A percentile compares a stretch with the other conserved stretches of the same genome.
These are phyloP conservation scores for Sporobolomyces pararoseus DNA, from an alignment of 768 basidiomycete species.

Conservation along the genomic window DNA sequence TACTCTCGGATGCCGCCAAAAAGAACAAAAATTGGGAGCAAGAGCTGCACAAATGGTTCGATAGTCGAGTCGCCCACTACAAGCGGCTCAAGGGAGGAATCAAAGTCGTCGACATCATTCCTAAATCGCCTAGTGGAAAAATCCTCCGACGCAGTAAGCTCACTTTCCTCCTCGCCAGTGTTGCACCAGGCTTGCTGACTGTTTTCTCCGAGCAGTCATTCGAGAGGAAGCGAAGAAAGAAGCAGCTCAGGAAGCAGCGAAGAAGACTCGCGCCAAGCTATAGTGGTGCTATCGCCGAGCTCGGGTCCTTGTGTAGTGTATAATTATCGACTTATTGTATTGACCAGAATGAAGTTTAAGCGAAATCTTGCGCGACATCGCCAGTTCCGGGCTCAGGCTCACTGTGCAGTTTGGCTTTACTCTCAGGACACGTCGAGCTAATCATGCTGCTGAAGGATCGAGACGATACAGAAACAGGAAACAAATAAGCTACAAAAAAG, in stretches of 20 bases:
- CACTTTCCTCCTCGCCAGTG: not conserved
- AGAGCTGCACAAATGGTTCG: not conserved
- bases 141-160: slow-evolving; percentile 22
- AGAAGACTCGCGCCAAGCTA: not conserved
- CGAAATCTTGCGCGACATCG: no score
- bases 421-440: no score
- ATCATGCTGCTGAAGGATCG: no score
- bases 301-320: no score
- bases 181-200: no score
- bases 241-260: no score
- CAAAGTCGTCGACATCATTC: slow-evolving; percentile 28
- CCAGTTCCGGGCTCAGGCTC: no score
- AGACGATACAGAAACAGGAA: not conserved
- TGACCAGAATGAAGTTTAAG: no score
- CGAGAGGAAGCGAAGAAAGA: slow-evolving; percentile 7
- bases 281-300: not conserved
- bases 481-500: slow-evolving; percentile 2
- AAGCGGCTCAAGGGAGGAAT: slow-evolving; percentile 18
- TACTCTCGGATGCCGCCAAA: slow-evolving; percentile 23
- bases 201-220: no score
- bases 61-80: not conserved
- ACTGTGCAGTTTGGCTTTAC: no score
- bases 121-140: slow-evolving; percentile 43
- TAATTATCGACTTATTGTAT: no score
- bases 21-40: slow-evolving; percentile 2